Percentiles rank a stretch among this genome's conserved stretches.
These are phyloP conservation scores for Diaporthe velutina DNA, from an alignment of 2,329 filamentous ascomycete genomes.

Conservation along the genomic window DNA sequence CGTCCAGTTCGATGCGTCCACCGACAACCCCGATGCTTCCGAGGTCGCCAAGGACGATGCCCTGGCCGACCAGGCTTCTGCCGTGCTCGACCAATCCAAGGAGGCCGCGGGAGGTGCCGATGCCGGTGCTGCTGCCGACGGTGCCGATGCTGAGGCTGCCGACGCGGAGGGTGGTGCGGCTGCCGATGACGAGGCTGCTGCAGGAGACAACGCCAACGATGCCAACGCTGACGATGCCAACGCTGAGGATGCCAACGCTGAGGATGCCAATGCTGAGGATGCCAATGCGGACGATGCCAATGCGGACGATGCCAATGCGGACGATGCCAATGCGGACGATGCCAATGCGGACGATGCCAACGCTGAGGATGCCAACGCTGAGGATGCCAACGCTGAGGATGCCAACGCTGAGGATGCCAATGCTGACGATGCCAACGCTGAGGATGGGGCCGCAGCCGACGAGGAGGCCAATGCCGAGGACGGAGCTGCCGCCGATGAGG, in stretches of 20 bases:
- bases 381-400: conserved; percentile 31
- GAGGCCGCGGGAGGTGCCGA: neutral
- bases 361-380: neutral
- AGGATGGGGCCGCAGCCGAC: neutral
- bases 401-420: neutral
- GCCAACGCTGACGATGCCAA: neutral
- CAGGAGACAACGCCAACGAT: neutral
- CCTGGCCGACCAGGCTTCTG: conserved; percentile 12
- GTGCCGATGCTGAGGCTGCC: neutral
- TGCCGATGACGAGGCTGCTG: neutral
- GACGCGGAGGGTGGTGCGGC: neutral
- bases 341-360: conserved; percentile 27
- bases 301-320: neutral
- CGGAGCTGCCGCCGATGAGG: neutral
- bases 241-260: neutral
- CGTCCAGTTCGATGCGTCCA: conserved; percentile 49
- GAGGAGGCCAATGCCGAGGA: neutral
- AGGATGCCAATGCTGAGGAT: neutral
- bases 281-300: neutral
- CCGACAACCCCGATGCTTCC: conserved; percentile 26
- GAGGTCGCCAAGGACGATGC: conserved; percentile 18
- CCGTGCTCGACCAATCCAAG: neutral
- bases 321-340: conserved; percentile 12
- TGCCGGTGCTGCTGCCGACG: conserved; percentile 1
- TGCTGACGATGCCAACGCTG: neutral